These are phyloP conservation scores for Solanum hybrid DNA, from an alignment of 305 asterid genomes.

Conservation along the genomic window DNA sequence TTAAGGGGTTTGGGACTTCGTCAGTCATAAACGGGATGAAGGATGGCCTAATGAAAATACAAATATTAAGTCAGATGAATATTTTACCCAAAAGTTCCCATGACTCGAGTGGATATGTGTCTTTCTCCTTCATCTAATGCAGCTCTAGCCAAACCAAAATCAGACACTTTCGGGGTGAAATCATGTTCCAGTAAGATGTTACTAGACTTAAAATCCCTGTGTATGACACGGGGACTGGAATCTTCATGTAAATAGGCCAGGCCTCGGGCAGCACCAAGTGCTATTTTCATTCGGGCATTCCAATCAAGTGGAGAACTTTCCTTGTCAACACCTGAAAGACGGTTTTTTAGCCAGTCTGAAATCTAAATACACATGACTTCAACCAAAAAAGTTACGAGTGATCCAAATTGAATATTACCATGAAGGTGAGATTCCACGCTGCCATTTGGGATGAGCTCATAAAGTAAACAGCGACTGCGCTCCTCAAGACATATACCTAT, in stretches of 20 bases:
- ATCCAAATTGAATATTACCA: constrained; percentile 32
- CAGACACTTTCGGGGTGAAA: constrained; percentile 88
- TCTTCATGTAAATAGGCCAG: constrained; percentile 97
- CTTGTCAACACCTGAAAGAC: constrained; percentile 55
- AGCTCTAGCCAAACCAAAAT: constrained; percentile 85
- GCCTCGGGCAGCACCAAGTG: constrained; percentile 96
- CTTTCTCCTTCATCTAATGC: constrained; percentile 68
- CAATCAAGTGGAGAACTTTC: constrained; percentile 77
- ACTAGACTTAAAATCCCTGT: constrained; percentile 96
- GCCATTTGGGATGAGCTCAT: constrained; percentile 83
- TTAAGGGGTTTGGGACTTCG: background rate
- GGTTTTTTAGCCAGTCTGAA: background rate
- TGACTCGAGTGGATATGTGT: constrained; percentile 92
- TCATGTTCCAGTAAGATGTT: constrained; percentile 85
- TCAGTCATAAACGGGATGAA: background rate
- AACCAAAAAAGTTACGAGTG: background rate
- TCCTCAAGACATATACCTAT: constrained; percentile 94
- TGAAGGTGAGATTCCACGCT: constrained; percentile 94
- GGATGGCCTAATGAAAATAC: background rate
- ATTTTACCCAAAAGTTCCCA: constrained; percentile 95
- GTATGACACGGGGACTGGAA: constrained; percentile 91
- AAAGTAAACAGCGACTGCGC: constrained; percentile 68
- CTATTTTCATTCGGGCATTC: constrained; percentile 83
- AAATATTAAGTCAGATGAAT: background rate
- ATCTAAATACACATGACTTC: background rate